phyloP scores from a whole-genome alignment of 169 alveolate species.

The Cystoisospora suis region DNA sequence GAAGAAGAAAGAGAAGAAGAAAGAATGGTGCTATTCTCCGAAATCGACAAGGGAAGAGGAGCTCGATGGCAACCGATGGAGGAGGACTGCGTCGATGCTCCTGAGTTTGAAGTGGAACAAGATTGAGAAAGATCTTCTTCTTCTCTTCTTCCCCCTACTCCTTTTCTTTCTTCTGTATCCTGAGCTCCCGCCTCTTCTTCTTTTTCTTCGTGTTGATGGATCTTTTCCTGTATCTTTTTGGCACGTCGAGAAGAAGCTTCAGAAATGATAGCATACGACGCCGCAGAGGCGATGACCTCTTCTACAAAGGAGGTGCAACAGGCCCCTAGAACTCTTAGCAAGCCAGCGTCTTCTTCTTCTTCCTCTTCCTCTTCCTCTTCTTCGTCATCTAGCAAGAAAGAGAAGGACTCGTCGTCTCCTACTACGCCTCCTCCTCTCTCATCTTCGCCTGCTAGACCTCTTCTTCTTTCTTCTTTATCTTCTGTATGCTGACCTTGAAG shows the following conservation, averaged over 20 bases:
- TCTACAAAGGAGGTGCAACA: slow-evolving; percentile 22
- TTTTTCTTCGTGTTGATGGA: too few species aligned
- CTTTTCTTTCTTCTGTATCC: too few species aligned
- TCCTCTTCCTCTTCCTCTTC: background rate
- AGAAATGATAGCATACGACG: background rate
- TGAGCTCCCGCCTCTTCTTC: too few species aligned
- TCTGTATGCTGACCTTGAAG: too few species aligned
- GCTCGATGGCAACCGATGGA: too few species aligned
- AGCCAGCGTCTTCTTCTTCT: slow-evolving; percentile 28
- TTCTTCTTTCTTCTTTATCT: background rate
- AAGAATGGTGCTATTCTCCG: too few species aligned
- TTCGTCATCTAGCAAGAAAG: background rate
- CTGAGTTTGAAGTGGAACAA: too few species aligned
- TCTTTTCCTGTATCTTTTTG: too few species aligned
- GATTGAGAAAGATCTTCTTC: too few species aligned
- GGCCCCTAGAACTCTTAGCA: slow-evolving; percentile 13
- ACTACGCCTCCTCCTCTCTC: background rate
- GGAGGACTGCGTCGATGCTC: too few species aligned
- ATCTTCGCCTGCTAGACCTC: background rate
- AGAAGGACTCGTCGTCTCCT: background rate
- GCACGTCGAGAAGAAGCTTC: background rate
- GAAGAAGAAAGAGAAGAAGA: background rate
- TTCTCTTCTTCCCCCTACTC: too few species aligned
- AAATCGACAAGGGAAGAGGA: too few species aligned
- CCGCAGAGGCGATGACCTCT: slow-evolving; percentile 4